Evolutionary conservation across 179 eudicot species (phyloP), one percentile per base, ranked within the genome.

Genomic region (Silene coronaria): DNA sequence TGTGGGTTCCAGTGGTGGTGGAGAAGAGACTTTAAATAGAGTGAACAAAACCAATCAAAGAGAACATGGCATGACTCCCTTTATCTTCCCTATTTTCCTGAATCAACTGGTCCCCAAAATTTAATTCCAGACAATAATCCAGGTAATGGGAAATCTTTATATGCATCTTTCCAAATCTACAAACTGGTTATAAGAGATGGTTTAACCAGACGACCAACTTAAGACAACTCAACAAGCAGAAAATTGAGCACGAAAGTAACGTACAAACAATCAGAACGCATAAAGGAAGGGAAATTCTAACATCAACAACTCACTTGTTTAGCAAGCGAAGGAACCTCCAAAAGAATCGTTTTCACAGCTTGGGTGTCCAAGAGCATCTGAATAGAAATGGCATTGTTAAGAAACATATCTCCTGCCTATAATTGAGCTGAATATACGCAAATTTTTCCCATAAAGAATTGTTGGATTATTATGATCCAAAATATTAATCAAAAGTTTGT

Each of bases 331-430:
- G 98, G 98, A 85, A 94, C 92, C 55, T 94, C 98, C 78, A 92
- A 80, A 83, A 94, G 97, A 80, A 94, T 88, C 74, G 98, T 94
- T 84, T 94, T 94, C 73, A 94, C 90, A 77, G 98, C 98, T 78
- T 94, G 98, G 60, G 98, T 94, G 84, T 94, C 98, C 86, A 94
- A 80, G 73, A 94, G 87, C 98, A 94, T 94, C 98, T 94, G 89
- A 83, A 70, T 59, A 81, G 42, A 74, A 70, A 27, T 62, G 32
- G 63, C 64, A 64, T 46, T 46, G 46, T 10, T 42, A 38, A 11
- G 28, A 21, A 45, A 38, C 57, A 14, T 42, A 42, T 10, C 48
- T 42, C 48, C 48, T 13, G 48, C 48, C 48, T 42, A 42, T 42
- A 42, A 11, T 42, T 9, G 13, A 10, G 48, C 13, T 42, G 48